Base-by-base conservation (phyloP, 345 rosid genomes). In the Cochlearia excelsa region DNA sequence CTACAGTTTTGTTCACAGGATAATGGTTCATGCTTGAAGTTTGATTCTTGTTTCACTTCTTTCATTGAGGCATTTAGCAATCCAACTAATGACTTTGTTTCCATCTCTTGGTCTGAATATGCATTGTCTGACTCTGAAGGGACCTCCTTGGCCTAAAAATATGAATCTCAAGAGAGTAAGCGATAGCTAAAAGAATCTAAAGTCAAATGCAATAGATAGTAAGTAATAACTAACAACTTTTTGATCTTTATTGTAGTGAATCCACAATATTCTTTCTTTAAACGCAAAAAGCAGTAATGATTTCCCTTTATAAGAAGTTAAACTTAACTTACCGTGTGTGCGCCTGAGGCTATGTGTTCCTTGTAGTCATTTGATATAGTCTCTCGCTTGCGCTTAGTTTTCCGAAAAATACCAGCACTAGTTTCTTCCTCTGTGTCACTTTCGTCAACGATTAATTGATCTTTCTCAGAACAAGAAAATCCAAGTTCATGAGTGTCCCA, bases 361-460 rank as follows among this genome's bases (percentile, higher is more conserved):
- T 49, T 58, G 68, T 54, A 49, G 8, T 56, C 75, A 61, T 38
- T 61, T 26, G 73, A 46, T 61, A 51, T 60, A 52, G 11, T 42
- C 66, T 69, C 64, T 71, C 62, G 35, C 46, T 59, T 57, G 65
- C 37, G 56, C 59, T 44, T 39, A 42, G 35, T 30, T 65, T 70
- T 52, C 41, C 51, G 42, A 31, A 58, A 40, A 23, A 59, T 48
- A n/a, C 48, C 44, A 1, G 26, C 37, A 49, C 66, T 42, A 26
- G 7, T 53, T 57, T 51, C 68, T 9, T 65, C 59, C 67, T 65
- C 74, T 23, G 37, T 41, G 10, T 70, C 71, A 23, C 71, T 71
- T 27, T 72, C 84, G 27, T 63, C 80, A 54, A 68, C 51, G 51
- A 47, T 54, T 54, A 57, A 47, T 0, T 26, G 55, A 65, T 74